Conservation (phyloP, 2,329 filamentous ascomycete genomes). For the Trichoderma aggressivum region DNA sequence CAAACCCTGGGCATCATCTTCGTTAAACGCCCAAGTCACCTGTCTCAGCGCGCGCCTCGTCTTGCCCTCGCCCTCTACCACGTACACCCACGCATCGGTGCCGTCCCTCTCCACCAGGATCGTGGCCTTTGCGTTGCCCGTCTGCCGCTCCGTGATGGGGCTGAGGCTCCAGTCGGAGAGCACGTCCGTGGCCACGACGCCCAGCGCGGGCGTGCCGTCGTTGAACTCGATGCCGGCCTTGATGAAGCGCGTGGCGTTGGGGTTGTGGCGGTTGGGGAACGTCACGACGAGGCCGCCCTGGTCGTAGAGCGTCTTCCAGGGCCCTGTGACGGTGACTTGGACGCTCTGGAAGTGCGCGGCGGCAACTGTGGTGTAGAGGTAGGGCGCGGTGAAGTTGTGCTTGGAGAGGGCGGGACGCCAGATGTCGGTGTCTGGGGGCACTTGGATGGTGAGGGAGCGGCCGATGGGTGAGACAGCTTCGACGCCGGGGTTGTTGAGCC, state of each 20-base stretch:
- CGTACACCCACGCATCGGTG: slow-evolving; percentile 22
- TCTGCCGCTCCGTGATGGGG: slow-evolving; percentile 19
- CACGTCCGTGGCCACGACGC: slow-evolving; percentile 21
- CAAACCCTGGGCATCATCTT: slow-evolving; percentile 17
- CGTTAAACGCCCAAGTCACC: slow-evolving; percentile 22
- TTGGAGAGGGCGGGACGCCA: slow-evolving; percentile 19
- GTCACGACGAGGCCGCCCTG: slow-evolving; percentile 22
- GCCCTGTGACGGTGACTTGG: slow-evolving; percentile 20
- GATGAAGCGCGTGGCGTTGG: slow-evolving; percentile 19
- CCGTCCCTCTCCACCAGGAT: slow-evolving; percentile 20
- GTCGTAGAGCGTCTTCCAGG: slow-evolving; percentile 24
- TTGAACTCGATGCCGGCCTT: slow-evolving; percentile 23
- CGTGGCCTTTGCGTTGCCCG: slow-evolving; percentile 15
- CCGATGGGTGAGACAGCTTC: slow-evolving; percentile 18
- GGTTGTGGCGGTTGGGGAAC: slow-evolving; percentile 5
- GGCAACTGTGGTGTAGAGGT: slow-evolving; percentile 19
- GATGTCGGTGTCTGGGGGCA: slow-evolving; percentile 22
- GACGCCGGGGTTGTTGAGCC: slow-evolving; percentile 16
- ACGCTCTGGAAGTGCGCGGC: slow-evolving; percentile 19
- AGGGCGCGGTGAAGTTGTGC: slow-evolving; percentile 22
- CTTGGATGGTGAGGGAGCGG: slow-evolving; percentile 18
- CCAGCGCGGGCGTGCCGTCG: slow-evolving; percentile 19
- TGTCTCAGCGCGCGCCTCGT: slow-evolving; percentile 19
- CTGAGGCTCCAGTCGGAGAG: slow-evolving; percentile 23
- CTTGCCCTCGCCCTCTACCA: slow-evolving; percentile 5